Base-by-base conservation (phyloP, 345 rosid species). In the Ricinus communis region DNA sequence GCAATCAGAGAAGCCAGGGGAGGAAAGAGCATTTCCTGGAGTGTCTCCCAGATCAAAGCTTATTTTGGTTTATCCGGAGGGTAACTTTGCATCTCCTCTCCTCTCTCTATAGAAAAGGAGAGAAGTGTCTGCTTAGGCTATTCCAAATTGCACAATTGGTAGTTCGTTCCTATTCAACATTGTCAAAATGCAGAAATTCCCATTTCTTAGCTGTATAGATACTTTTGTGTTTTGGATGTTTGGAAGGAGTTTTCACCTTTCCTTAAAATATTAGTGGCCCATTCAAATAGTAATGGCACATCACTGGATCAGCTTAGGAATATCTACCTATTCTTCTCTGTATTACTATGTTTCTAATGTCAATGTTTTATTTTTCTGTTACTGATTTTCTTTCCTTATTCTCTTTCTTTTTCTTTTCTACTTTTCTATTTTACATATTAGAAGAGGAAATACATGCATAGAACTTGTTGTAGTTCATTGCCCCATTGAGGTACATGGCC, bases 11-110 rank as follows among this genome's bases (percentile, higher is more conserved):
- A 77, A 69, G 74, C 77, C 38, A 73, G 5, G 62, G 74, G 74
- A 51, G 72, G 16, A 61, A 66, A 69, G 36, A 43, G 43, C 33
- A 63, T 69, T n/a, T 62, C 71, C 62, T 73, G 81, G 81, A 77
- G 77, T 56, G 77, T 77, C 54, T 62, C 71, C 19, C 74, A 73
- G 66, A 62, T 77, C 36, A 73, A 73, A 58, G 61, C 50, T 18
- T 77, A 77, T 69, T 77, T 68, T 73, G 77, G 81, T 49, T 65
- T 77, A 63, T 77, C 81, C 56, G 81, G 81, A 73, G 77, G 70
- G 81, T 77, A 69, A 53, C 41, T 52, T 69, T 62, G 70, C 55
- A 40, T 68, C 27, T 50, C 7, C 14, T 4, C 14, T 12, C 77
- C 40, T 25, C 63, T 63, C 19, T 52, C 50, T 61, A 11, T 46